Evolutionary conservation across 179 eudicot genomes (phyloP).

Genomic region (Heliamphora pulchella): DNA sequence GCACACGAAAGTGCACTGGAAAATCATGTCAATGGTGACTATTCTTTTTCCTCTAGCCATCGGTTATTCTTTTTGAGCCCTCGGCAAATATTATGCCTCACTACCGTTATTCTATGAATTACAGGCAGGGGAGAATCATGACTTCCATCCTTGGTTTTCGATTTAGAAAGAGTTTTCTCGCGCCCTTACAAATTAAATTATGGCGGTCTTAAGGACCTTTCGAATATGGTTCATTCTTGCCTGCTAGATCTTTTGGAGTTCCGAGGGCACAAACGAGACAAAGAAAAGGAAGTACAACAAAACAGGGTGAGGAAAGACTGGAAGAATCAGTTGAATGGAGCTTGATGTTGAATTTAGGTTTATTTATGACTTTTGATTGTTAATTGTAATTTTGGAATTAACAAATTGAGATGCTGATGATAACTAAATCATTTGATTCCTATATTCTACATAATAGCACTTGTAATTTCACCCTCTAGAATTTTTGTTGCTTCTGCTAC

Average conservation of each 20-base stretch:
- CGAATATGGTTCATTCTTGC: not conserved
- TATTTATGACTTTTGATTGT: not conserved
- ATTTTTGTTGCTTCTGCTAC: too few species aligned
- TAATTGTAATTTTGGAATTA: not conserved
- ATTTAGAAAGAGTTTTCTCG: not conserved
- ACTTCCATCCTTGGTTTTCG: constrained; percentile 8
- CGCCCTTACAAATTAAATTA: not conserved
- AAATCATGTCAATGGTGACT: constrained; percentile 14
- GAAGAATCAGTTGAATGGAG: constrained; percentile 1
- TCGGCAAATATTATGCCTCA: too few species aligned
- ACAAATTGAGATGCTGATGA: not conserved
- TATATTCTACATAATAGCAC: too few species aligned
- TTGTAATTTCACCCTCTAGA: too few species aligned
- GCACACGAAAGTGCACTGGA: constrained; percentile 24
- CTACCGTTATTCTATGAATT: not conserved
- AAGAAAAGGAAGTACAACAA: too few species aligned
- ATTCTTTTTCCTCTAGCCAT: not conserved
- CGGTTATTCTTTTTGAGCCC: not conserved
- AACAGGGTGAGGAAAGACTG: not conserved
- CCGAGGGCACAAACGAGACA: not conserved
- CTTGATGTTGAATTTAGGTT: not conserved
- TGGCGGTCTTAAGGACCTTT: not conserved
- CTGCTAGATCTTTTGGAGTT: not conserved
- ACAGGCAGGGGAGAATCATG: constrained; percentile 23
- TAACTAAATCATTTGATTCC: not conserved